These are phyloP conservation scores for Phytopythium vexans DNA, from an alignment of 352 stramenopile genomes.

Conservation along the genomic window DNA sequence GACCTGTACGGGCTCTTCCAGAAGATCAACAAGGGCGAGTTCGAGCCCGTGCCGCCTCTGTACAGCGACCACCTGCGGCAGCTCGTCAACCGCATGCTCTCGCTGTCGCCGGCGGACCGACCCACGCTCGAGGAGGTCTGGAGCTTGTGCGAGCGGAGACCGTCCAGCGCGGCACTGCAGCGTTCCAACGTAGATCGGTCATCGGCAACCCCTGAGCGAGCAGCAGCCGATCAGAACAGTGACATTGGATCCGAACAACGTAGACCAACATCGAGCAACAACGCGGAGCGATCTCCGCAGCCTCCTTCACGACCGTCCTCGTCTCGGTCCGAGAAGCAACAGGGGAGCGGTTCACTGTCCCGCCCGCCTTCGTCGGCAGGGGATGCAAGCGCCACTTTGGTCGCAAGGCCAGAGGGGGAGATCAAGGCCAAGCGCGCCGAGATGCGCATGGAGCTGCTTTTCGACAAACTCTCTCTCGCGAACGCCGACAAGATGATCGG, in stretches of 20 bases:
- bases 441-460: constrained; percentile 60
- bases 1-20: constrained; percentile 91
- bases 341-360: constrained; percentile 21
- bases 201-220: constrained; percentile 4
- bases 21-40: constrained; percentile 90
- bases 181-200: constrained; percentile 2
- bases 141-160: constrained; percentile 36
- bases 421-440: constrained; percentile 29
- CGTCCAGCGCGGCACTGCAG: constrained; percentile 29
- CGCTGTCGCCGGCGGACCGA: constrained; percentile 48
- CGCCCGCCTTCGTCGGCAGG: constrained; percentile 33
- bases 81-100: constrained; percentile 74
- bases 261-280: too few relatives aligned
- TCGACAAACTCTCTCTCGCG: constrained; percentile 65
- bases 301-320: constrained; percentile 1
- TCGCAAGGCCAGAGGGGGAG: constrained; percentile 15
- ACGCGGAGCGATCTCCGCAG: too few relatives aligned
- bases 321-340: constrained; percentile 19
- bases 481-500: constrained; percentile 34
- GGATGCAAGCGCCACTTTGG: constrained; percentile 4
- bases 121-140: constrained; percentile 69
- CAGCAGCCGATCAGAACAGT: constrained; percentile 15
- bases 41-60: constrained; percentile 49
- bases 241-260: not conserved
- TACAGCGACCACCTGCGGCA: constrained; percentile 62